These are phyloP conservation scores for Stachybotrys echinatus DNA, from an alignment of 2,329 filamentous ascomycete species.

Conservation along the genomic window DNA sequence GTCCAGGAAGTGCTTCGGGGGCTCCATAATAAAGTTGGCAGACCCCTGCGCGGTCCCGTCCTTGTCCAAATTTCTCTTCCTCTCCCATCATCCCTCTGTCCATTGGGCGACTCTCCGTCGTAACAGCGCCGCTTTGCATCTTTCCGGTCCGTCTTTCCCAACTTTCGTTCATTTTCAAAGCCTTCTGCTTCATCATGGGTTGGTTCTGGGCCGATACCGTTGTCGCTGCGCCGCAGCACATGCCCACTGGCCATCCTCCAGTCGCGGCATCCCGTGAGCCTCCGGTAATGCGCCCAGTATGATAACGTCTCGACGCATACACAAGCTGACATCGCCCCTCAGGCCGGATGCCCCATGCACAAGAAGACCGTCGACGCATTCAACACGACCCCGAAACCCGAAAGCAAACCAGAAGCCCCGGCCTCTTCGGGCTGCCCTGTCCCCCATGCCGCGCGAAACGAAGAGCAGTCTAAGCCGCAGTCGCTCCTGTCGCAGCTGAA, in stretches of 20 bases:
- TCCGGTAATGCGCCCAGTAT: slow-evolving; percentile 22
- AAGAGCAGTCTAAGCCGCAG: slow-evolving; percentile 26
- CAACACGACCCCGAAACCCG: slow-evolving; percentile 23
- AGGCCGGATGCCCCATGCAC: slow-evolving; percentile 56
- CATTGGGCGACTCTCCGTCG: slow-evolving; percentile 2
- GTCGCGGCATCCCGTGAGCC: slow-evolving; percentile 20
- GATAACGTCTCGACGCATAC: background rate
- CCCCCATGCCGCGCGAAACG: slow-evolving; percentile 29
- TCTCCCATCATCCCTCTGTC: slow-evolving; percentile 13
- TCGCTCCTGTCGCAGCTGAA: slow-evolving; percentile 53
- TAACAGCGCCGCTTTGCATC: background rate
- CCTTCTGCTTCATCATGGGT: slow-evolving; percentile 38
- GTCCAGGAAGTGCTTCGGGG: too few relatives aligned
- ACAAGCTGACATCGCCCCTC: background rate
- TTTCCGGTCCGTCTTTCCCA: background rate
- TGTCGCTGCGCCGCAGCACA: slow-evolving; percentile 26
- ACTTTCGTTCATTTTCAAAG: background rate
- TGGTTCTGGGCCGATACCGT: slow-evolving; percentile 61
- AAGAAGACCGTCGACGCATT: slow-evolving; percentile 46
- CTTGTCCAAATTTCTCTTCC: slow-evolving; percentile 2
- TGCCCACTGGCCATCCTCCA: slow-evolving; percentile 25
- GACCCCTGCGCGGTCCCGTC: background rate
- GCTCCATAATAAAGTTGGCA: background rate
- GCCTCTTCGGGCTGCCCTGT: slow-evolving; percentile 39
- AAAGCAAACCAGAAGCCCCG: slow-evolving; percentile 12